Conservation (phyloP, 768 basidiomycete species). For the Collybia sordida region DNA sequence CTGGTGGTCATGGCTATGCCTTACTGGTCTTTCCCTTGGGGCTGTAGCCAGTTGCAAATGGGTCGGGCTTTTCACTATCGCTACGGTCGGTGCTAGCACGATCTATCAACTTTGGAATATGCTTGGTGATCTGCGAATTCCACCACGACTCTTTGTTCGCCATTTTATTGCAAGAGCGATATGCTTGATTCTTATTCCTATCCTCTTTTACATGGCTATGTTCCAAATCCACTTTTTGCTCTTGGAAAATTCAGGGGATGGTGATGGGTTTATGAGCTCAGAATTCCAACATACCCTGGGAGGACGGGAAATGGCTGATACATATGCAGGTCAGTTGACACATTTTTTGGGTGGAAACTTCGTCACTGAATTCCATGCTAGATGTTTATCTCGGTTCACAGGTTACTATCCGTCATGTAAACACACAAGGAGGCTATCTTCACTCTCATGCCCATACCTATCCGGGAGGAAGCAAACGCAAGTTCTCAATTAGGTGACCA, state of each 20-base stretch:
- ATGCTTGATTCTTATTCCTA: constrained; percentile 84
- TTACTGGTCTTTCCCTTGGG: constrained; percentile 88
- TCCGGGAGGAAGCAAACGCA: constrained; percentile 89
- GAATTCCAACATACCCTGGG: constrained; percentile 96
- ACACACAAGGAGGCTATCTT: constrained; percentile 98
- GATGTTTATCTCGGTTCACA: constrained; percentile 87
- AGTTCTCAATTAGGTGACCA: constrained; percentile 3
- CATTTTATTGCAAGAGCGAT: constrained; percentile 90
- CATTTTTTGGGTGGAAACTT: too few species aligned
- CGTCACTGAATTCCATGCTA: constrained; percentile 18
- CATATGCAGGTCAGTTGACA: constrained; percentile 68
- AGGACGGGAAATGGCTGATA: constrained; percentile 90
- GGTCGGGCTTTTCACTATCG: constrained; percentile 98
- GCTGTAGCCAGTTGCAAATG: constrained; percentile 95
- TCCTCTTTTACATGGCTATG: constrained; percentile 93
- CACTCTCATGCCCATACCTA: constrained; percentile 93
- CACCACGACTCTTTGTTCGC: constrained; percentile 70
- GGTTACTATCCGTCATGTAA: constrained; percentile 83
- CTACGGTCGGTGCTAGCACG: constrained; percentile 86
- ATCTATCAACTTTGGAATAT: constrained; percentile 85
- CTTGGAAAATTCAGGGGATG: constrained; percentile 88
- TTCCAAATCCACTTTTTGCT: constrained; percentile 94
- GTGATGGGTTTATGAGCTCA: constrained; percentile 99
- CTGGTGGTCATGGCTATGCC: constrained; percentile 93
- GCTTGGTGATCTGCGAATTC: constrained; percentile 81